Evolutionary conservation across 2,329 filamentous ascomycete species (phyloP).

Genomic region (Aspergillus brunneoviolaceus): DNA sequence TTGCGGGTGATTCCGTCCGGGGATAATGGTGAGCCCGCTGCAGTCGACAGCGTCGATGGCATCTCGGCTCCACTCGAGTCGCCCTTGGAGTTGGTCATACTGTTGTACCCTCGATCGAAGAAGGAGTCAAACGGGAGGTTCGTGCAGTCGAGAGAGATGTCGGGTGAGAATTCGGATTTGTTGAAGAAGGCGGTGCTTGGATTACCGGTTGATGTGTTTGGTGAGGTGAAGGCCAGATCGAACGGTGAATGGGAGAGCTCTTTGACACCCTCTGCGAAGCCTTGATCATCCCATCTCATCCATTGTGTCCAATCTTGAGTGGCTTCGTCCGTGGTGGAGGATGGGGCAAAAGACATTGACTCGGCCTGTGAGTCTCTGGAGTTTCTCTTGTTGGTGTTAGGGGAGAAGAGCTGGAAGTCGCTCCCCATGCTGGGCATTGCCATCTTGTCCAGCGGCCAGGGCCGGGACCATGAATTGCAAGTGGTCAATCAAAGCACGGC

Average conservation of each 20-base stretch:
- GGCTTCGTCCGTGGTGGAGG: conserved; percentile 26
- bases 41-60: conserved; percentile 19
- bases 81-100: conserved; percentile 7
- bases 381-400: conserved; percentile 20
- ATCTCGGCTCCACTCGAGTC: conserved; percentile 9
- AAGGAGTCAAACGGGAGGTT: conserved; percentile 26
- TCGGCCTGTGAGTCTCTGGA: conserved; percentile 22
- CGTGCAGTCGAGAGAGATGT: conserved; percentile 33
- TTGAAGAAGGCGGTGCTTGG: conserved; percentile 21
- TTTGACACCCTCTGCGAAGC: conserved; percentile 29
- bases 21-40: conserved; percentile 27
- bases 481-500: background rate
- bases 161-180: conserved; percentile 29
- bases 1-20: conserved; percentile 53
- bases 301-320: conserved; percentile 47
- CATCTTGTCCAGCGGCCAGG: conserved; percentile 22
- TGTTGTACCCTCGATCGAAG: conserved; percentile 8
- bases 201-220: conserved; percentile 25
- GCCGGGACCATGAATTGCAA: conserved; percentile 19
- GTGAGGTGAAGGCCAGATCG: conserved; percentile 28
- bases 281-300: conserved; percentile 47
- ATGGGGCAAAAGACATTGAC: conserved; percentile 20
- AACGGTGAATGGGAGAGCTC: conserved; percentile 26
- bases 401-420: conserved; percentile 38
- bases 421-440: conserved; percentile 28